These are phyloP conservation scores for Monilinia aucupariae DNA, from an alignment of 2,329 filamentous ascomycete genomes.

Conservation along the genomic window DNA sequence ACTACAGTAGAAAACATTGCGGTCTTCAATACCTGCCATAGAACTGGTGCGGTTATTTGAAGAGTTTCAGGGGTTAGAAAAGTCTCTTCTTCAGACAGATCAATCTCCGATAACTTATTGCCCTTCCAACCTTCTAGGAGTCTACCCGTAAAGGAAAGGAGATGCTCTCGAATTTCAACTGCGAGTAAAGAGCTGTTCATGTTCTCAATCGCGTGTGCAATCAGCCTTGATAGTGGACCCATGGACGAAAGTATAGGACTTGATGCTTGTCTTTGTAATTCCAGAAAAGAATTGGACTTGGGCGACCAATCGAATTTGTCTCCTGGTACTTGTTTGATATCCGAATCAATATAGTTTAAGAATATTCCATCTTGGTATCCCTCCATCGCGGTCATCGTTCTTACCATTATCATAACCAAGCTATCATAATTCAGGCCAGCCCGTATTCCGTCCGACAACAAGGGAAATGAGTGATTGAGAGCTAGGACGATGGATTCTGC, in stretches of 20 bases:
- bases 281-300: conserved; percentile 51
- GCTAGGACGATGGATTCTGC: conserved; percentile 51
- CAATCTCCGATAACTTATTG: conserved; percentile 62
- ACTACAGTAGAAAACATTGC: conserved; percentile 61
- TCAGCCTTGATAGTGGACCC: conserved; percentile 57
- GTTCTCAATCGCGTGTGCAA: conserved; percentile 57
- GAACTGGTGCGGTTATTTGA: conserved; percentile 51
- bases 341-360: conserved; percentile 55
- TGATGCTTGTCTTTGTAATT: conserved; percentile 49
- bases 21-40: conserved; percentile 62
- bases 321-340: conserved; percentile 46
- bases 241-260: conserved; percentile 55
- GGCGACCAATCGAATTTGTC: conserved; percentile 55
- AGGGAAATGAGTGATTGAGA: conserved; percentile 58
- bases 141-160: conserved; percentile 42
- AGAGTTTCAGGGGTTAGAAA: conserved; percentile 54
- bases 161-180: conserved; percentile 44
- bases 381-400: conserved; percentile 52
- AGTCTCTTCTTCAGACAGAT: conserved; percentile 52
- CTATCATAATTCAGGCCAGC: conserved; percentile 51
- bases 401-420: conserved; percentile 53
- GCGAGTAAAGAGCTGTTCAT: conserved; percentile 42
- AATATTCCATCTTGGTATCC: conserved; percentile 62
- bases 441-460: conserved; percentile 49
- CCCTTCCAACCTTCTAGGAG: conserved; percentile 61